Evolutionary conservation across 73 alveolate species (phyloP).

Genomic region (Paramecium biaurelia): DNA sequence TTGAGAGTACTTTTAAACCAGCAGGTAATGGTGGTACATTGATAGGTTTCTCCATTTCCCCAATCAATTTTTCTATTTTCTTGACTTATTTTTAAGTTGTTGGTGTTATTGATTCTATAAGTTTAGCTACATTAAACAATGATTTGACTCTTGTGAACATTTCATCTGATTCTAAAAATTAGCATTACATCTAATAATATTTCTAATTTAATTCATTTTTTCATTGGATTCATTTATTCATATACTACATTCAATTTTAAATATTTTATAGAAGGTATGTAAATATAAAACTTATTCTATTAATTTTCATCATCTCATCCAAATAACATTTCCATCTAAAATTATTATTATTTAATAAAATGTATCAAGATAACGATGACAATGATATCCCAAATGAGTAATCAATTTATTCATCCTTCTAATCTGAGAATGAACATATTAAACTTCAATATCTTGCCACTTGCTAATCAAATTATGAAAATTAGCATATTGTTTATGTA

Average conservation of each 20-base stretch:
- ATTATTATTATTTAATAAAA: background rate
- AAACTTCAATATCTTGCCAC: background rate
- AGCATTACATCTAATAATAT: constrained; percentile 41
- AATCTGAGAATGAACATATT: background rate
- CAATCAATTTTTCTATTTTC: constrained; percentile 21
- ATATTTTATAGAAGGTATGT: background rate
- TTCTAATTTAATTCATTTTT: background rate
- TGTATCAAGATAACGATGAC: background rate
- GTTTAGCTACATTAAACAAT: background rate
- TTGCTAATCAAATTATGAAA: background rate
- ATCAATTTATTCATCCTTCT: background rate
- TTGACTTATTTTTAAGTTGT: background rate
- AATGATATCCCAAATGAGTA: background rate
- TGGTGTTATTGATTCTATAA: constrained; percentile 1
- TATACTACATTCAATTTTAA: background rate
- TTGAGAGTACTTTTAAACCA: background rate
- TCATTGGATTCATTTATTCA: background rate
- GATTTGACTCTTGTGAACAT: constrained; percentile 47
- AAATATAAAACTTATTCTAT: background rate
- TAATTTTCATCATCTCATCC: background rate
- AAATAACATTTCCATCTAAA: background rate
- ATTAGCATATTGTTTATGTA: background rate
- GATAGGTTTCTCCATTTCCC: constrained; percentile 22
- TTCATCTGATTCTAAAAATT: constrained; percentile 60
- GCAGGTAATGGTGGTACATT: constrained; percentile 45